Conservation (phyloP, 441 rosid genomes). For the Adansonia rubrostipa region DNA sequence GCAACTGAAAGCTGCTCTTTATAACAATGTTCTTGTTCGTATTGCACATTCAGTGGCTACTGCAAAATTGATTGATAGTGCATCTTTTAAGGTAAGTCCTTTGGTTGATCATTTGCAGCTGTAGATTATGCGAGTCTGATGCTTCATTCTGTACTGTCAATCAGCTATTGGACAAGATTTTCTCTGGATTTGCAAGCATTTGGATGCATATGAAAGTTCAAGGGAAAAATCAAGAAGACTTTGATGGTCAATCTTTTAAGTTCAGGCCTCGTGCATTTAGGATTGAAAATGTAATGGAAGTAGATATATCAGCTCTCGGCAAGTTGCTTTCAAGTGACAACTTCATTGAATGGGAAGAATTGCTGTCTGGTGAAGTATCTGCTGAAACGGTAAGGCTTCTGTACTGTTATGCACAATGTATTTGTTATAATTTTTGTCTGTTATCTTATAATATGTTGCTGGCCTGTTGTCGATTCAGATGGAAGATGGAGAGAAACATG, state of each 20-base stretch:
- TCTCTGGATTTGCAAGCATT: conserved; percentile 58
- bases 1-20: conserved; percentile 62
- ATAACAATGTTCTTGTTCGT: conserved; percentile 65
- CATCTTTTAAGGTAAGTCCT: conserved; percentile 67
- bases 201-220: conserved; percentile 89
- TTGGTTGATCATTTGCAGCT: conserved; percentile 16
- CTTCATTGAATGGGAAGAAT: conserved; percentile 78
- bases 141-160: conserved; percentile 33
- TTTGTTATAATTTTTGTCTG: background rate
- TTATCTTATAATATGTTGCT: conserved; percentile 14
- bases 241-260: conserved; percentile 62
- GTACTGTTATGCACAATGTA: conserved; percentile 13
- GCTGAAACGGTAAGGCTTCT: conserved; percentile 54
- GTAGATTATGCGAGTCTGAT: conserved; percentile 30
- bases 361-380: conserved; percentile 66
- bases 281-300: conserved; percentile 77
- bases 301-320: conserved; percentile 67
- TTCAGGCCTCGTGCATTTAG: conserved; percentile 83
- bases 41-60: conserved; percentile 66
- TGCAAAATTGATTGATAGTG: conserved; percentile 56
- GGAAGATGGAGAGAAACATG: conserved; percentile 48
- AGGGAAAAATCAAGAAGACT: conserved; percentile 63
- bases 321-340: conserved; percentile 61
- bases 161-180: conserved; percentile 73
- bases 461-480: conserved; percentile 44